Percentiles rank a stretch among this genome's conserved stretches.
phyloP scores from a whole-genome alignment of 2,329 filamentous ascomycete species.

The Cyphellophora europaea region DNA sequence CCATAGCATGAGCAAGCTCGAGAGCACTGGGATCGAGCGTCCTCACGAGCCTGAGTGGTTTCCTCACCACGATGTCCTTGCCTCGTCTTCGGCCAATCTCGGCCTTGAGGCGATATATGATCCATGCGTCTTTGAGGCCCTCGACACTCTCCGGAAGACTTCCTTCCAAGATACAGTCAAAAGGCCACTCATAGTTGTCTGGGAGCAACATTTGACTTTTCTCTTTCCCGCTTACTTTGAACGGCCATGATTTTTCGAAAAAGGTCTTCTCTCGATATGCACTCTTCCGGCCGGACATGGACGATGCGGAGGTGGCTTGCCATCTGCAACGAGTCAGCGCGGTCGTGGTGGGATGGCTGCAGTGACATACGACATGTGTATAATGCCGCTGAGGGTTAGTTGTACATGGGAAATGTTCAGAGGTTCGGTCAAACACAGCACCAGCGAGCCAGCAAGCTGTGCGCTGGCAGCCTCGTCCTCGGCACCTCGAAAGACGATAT shows the following conservation, averaged over 20 bases:
- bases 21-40: slow-evolving; percentile 67
- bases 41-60: slow-evolving; percentile 67
- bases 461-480: slow-evolving; percentile 69
- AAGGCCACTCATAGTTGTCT: slow-evolving; percentile 78
- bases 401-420: slow-evolving; percentile 66
- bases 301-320: slow-evolving; percentile 21
- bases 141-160: slow-evolving; percentile 74
- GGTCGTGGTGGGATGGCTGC: slow-evolving; percentile 3
- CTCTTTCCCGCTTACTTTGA: slow-evolving; percentile 44
- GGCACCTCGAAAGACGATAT: slow-evolving; percentile 67
- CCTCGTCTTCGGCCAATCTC: slow-evolving; percentile 83
- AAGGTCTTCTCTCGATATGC: slow-evolving; percentile 38
- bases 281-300: slow-evolving; percentile 17
- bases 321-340: slow-evolving; percentile 14
- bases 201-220: slow-evolving; percentile 51
- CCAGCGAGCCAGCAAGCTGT: slow-evolving; percentile 61
- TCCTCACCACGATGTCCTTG: slow-evolving; percentile 74
- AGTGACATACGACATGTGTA: slow-evolving; percentile 55
- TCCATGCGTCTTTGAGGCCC: slow-evolving; percentile 73
- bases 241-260: slow-evolving; percentile 63
- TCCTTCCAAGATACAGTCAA: slow-evolving; percentile 64
- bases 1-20: slow-evolving; percentile 79
- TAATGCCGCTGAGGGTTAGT: slow-evolving; percentile 60
- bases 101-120: slow-evolving; percentile 86
- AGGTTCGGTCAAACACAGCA: slow-evolving; percentile 61